Evolutionary conservation across 2,329 filamentous ascomycete genomes (phyloP), one percentile per base, ranked within the genome.

Genomic region (Epichloe festucae): DNA sequence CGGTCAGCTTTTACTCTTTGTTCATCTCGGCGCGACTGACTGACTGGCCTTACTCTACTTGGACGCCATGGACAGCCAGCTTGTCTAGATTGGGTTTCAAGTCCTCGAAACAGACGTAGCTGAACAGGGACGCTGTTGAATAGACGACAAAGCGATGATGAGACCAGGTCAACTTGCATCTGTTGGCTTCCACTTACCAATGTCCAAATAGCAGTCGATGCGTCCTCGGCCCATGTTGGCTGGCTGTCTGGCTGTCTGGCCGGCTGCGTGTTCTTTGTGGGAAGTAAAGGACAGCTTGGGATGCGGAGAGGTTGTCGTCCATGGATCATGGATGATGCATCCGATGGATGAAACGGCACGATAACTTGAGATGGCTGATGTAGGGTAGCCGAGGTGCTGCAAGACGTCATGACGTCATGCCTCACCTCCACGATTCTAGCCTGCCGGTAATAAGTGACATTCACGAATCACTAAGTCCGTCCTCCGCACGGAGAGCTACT

Each of bases 201-300:
- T 76, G 65, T 87, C 84, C 51, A 87, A 56, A 60, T 85, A 87
- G 48, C 74, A 76, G 55, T 84, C 80, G 57, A 87, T 85, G 52
- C 75, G 75, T 50, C 76, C 74, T 31, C 76, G 74, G 19, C 71
- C 71, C 81, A 85, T 84, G 40, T 38, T 45, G 10, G n/a, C 14
- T 23, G 15, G 41, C 11, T 42, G 40, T 5, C n/a, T 12, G 11
- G 10, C 23, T 17, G 17, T 17, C 17, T 23, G 23, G 5, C 23
- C 7, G 23, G 23, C 23, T 23, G 23, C 5, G 7, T 23, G 2
- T 5, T 17, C n/a, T 12, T 3, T 27, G n/a, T 17, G 17, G 14
- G 19, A 43, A 17, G 39, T n/a, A 0, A 43, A 43, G 41, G 8
- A 31, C 27, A 31, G 8, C 27, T 31, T 11, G 27, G 27, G 27